Evolutionary conservation across 768 basidiomycete genomes (phyloP).

Genomic region (Cystobasidiopsis lactophilus): DNA sequence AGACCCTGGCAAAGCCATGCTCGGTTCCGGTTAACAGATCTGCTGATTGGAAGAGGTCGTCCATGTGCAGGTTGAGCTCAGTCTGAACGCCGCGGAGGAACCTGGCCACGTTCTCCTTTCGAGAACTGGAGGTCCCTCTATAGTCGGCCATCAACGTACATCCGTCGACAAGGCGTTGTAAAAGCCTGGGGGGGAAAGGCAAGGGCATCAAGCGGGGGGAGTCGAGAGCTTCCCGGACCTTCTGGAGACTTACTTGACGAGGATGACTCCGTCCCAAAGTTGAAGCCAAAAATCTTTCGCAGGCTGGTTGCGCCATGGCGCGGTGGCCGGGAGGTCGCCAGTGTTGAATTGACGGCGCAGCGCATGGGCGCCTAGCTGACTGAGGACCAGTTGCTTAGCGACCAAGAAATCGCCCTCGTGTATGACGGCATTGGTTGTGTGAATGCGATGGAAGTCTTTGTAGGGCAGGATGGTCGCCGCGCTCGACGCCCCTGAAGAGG

Average conservation of each 20-base stretch:
- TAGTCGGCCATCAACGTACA: background rate
- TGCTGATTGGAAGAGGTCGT: constrained; percentile 6
- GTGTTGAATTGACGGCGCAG: too few species aligned
- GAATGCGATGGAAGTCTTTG: too few species aligned
- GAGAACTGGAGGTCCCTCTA: too few species aligned
- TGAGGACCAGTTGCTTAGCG: too few species aligned
- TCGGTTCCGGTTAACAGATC: constrained; percentile 3
- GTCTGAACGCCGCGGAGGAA: background rate
- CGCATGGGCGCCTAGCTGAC: too few species aligned
- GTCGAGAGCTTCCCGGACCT: background rate
- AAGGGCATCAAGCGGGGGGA: background rate
- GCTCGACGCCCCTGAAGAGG: too few species aligned
- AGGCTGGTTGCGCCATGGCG: too few species aligned
- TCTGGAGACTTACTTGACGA: constrained; percentile 4
- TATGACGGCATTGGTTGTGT: too few species aligned
- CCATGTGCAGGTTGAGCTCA: background rate
- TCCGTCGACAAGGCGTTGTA: constrained; percentile 2
- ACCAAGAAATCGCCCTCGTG: too few species aligned
- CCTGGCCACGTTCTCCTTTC: constrained; percentile 1
- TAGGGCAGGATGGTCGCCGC: too few species aligned
- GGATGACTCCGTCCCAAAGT: constrained; percentile 7
- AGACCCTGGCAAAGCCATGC: constrained; percentile 5
- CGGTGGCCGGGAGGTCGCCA: too few species aligned
- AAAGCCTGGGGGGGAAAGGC: constrained; percentile 5
- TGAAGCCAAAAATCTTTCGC: constrained; percentile 6